Evolutionary conservation across 2,329 filamentous ascomycete genomes (phyloP), one percentile per base, ranked within the genome.

Genomic region (Chaetomiaceae sp.): DNA sequence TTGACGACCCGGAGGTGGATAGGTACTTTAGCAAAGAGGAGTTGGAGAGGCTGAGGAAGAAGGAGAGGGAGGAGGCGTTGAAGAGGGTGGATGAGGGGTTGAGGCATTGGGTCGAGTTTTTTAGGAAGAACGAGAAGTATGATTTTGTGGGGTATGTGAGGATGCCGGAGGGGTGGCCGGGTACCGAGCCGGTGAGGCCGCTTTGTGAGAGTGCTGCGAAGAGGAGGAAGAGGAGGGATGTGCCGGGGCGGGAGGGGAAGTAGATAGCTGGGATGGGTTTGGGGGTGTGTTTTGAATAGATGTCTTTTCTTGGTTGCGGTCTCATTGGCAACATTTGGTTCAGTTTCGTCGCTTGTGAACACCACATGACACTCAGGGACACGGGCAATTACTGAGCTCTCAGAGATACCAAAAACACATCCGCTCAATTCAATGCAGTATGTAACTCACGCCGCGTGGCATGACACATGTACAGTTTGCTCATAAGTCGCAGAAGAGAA

Each of bases 31-130:
- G 71, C 33, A 73, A 79, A 17, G 76, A 75, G 14, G 77, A 84
- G 65, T 70, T 86, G 57, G 72, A 69, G 53, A 67, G 59, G 33
- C 54, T 83, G 52, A 80, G 81, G 58, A 80, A 81, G 62, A 71
- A 79, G 67, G 92, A 96, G 73, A 63, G 78, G 47, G 75, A 77
- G 48, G 72, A 78, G 46, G 92, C 91, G 22, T 75, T 74, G 69
- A 72, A 79, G 60, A 80, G 82, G 68, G 87, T 89, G 2, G 69
- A 82, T 55, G 80, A 83, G 20, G 82, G 83, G 12, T 75, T 99
- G 53, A 75, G 80, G 67, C 85, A 92, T 70, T 97, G 91, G 94
- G 83, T 87, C 56, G 76, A 80, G 47, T 90, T 97, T 73, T 97
- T 96, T 65, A 77, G 72, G 54, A 87, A 86, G 52, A 88, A 83